Percentiles rank a stretch among this genome's conserved stretches.
These are phyloP conservation scores for Candida lessepsii DNA, from an alignment of 805 yeast genomes.

Conservation along the genomic window DNA sequence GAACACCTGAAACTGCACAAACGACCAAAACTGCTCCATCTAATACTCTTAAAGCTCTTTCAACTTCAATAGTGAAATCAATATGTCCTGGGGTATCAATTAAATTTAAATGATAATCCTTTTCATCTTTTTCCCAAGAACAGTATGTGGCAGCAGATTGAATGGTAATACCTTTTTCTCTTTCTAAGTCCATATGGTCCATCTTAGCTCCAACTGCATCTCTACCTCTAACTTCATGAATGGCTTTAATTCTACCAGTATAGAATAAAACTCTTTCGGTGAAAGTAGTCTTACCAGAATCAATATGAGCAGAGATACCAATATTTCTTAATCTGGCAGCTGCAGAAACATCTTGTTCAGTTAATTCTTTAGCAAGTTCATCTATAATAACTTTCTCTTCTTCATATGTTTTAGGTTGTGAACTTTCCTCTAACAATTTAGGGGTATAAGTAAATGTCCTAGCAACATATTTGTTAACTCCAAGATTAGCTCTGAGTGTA, in stretches of 20 bases:
- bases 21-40: conserved; percentile 99
- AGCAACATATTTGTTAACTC: background rate
- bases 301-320: conserved; percentile 97
- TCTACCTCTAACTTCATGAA: conserved; percentile 94
- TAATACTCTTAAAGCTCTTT: conserved; percentile 94
- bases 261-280: conserved; percentile 95
- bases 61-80: conserved; percentile 98
- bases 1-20: conserved; percentile 98
- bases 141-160: conserved; percentile 99
- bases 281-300: conserved; percentile 96
- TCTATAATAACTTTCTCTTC: conserved; percentile 73
- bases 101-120: conserved; percentile 81
- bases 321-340: conserved; percentile 77
- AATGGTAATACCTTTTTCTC: conserved; percentile 98
- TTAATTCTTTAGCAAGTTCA: conserved; percentile 48
- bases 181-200: conserved; percentile 98
- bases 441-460: conserved; percentile 4
- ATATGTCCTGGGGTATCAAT: conserved; percentile 99
- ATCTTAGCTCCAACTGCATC: conserved; percentile 98
- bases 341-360: conserved; percentile 51
- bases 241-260: conserved; percentile 95
- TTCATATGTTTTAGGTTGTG: conserved; percentile 53
- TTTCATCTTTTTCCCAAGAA: conserved; percentile 79
- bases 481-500: background rate
- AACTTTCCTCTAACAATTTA: conserved; percentile 3